phyloP scores from a whole-genome alignment of 495 filamentous ascomycete genomes.

The Aspergillus heteromorphus region DNA sequence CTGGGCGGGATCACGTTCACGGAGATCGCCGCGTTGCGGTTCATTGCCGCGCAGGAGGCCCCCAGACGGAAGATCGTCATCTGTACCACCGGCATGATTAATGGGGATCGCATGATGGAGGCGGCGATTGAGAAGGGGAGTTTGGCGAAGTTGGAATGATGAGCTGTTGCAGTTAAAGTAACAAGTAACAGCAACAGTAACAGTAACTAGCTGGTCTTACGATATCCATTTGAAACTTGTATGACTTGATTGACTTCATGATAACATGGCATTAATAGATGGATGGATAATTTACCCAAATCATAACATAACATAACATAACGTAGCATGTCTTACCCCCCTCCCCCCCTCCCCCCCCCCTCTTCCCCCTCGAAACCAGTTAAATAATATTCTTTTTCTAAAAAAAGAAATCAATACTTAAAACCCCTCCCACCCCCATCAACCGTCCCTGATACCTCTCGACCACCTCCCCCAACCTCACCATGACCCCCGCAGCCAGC shows the following conservation, averaged over 20 bases:
- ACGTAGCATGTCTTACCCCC: no score
- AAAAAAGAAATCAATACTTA: slow-evolving; percentile 26
- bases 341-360: no score
- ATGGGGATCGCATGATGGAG: slow-evolving; percentile 84
- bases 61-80: slow-evolving; percentile 81
- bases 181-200: no score
- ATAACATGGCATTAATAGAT: no score
- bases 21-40: slow-evolving; percentile 90
- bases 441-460: slow-evolving; percentile 67
- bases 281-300: neutral
- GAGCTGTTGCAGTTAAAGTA: no score
- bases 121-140: slow-evolving; percentile 70
- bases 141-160: slow-evolving; percentile 45
- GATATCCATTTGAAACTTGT: neutral
- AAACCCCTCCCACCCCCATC: slow-evolving; percentile 49
- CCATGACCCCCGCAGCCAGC: slow-evolving; percentile 76
- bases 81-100: slow-evolving; percentile 86
- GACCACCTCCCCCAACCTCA: slow-evolving; percentile 70
- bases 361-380: no score
- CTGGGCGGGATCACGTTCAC: slow-evolving; percentile 91
- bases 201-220: neutral
- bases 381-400: no score
- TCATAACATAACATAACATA: neutral
- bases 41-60: slow-evolving; percentile 82
- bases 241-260: neutral